phyloP scores from a whole-genome alignment of 176 grass and related monocot species.

The Bromus sterilis region DNA sequence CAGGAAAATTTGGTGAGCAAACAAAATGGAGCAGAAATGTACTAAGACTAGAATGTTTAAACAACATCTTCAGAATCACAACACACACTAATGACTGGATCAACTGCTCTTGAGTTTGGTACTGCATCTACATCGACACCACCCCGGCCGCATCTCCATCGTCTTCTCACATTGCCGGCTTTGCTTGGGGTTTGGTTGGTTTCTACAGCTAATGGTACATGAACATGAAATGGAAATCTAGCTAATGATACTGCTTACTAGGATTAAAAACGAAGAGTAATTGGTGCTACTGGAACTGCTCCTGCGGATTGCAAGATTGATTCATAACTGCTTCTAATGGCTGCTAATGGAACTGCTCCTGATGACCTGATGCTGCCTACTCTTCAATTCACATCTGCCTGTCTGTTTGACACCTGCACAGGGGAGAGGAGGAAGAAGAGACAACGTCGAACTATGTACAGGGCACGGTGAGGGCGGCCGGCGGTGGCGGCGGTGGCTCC shows the following conservation, averaged over 20 bases:
- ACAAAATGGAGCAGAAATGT: too few species aligned
- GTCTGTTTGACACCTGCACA: conserved; percentile 26
- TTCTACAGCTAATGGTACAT: conserved; percentile 13
- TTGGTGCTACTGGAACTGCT: background rate
- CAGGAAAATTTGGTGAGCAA: background rate
- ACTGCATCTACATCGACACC: too few species aligned
- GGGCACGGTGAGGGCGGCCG: background rate
- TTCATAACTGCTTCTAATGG: too few species aligned
- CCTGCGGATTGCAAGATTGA: too few species aligned
- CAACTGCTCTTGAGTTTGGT: background rate
- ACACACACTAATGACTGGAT: background rate
- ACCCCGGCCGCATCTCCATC: too few species aligned
- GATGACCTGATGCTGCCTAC: background rate
- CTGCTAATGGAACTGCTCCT: background rate
- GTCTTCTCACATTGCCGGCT: background rate
- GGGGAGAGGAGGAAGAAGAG: too few species aligned
- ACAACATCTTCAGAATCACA: background rate
- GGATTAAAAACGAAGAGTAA: conserved; percentile 7
- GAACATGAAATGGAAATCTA: background rate
- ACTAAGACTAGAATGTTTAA: too few species aligned
- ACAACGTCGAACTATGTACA: conserved; percentile 38
- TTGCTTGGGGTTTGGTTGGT: background rate
- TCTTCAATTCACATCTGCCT: conserved; percentile 20
- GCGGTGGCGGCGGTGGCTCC: background rate
- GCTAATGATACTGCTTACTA: background rate